These are phyloP conservation scores for Cudoniella acicularis DNA, from an alignment of 495 filamentous ascomycete genomes.

Conservation along the genomic window DNA sequence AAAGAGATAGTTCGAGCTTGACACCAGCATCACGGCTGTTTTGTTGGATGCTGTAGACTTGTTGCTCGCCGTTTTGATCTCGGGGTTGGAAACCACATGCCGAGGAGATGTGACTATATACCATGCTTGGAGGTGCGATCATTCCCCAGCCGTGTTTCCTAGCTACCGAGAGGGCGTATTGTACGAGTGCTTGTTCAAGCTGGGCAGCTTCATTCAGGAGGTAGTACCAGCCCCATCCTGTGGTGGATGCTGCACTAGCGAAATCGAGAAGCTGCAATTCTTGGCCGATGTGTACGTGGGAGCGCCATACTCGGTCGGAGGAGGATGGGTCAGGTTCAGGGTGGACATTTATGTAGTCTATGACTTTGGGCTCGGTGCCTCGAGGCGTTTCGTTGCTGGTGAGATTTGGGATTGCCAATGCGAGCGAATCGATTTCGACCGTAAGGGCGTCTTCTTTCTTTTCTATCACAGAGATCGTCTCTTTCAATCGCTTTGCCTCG, in stretches of 20 bases:
- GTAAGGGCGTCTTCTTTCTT: constrained; percentile 54
- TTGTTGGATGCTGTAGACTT: constrained; percentile 77
- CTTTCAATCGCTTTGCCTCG: constrained; percentile 69
- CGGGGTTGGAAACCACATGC: constrained; percentile 93
- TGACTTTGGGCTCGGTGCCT: constrained; percentile 53
- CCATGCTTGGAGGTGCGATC: constrained; percentile 81
- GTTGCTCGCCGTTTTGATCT: constrained; percentile 85
- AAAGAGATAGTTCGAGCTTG: constrained; percentile 67
- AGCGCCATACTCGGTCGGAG: constrained; percentile 51
- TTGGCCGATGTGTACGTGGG: constrained; percentile 81
- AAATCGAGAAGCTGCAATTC: constrained; percentile 85
- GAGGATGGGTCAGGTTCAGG: constrained; percentile 48
- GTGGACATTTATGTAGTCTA: constrained; percentile 75
- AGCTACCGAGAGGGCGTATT: constrained; percentile 71
- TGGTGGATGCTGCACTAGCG: constrained; percentile 66
- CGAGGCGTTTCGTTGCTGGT: constrained; percentile 72
- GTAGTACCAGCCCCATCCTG: constrained; percentile 97
- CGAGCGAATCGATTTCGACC: constrained; percentile 68
- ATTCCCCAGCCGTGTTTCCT: constrained; percentile 61
- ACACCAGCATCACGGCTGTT: constrained; percentile 49
- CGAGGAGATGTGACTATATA: constrained; percentile 85
- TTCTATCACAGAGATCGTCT: constrained; percentile 55
- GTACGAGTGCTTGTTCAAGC: constrained; percentile 88
- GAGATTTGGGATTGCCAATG: constrained; percentile 80
- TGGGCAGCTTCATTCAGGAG: constrained; percentile 83